These are phyloP conservation scores for Phialemoniopsis sp. DNA, from an alignment of 2,329 filamentous ascomycete genomes.

Conservation along the genomic window DNA sequence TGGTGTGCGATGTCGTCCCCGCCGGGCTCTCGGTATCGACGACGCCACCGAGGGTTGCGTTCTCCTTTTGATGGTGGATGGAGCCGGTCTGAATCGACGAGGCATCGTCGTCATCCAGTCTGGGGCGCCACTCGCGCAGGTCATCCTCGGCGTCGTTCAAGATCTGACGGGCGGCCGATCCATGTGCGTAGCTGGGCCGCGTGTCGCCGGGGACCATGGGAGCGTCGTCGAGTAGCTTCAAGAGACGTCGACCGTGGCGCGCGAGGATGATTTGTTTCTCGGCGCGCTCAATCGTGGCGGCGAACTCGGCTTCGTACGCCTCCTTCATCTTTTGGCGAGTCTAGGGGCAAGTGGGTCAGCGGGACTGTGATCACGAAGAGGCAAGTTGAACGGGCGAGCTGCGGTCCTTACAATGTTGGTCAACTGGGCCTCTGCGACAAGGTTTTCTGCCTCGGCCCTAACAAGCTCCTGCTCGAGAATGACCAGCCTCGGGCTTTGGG, in stretches of 20 bases:
- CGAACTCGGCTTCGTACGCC: slow-evolving; percentile 83
- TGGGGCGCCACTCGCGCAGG: slow-evolving; percentile 67
- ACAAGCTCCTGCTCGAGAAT: slow-evolving; percentile 95
- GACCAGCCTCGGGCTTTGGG: slow-evolving; percentile 74
- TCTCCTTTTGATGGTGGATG: slow-evolving; percentile 1
- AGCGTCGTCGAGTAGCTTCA: slow-evolving; percentile 83
- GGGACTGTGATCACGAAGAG: background rate
- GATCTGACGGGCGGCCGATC: slow-evolving; percentile 70
- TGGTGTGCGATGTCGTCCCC: background rate
- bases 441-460: slow-evolving; percentile 87
- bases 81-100: background rate
- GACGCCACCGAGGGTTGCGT: background rate
- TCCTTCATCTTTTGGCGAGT: slow-evolving; percentile 93
- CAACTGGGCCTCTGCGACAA: slow-evolving; percentile 94
- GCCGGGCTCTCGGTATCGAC: background rate
- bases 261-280: slow-evolving; percentile 97
- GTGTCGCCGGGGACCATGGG: slow-evolving; percentile 84
- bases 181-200: slow-evolving; percentile 63
- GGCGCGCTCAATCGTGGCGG: slow-evolving; percentile 88
- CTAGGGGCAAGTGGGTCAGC: slow-evolving; percentile 34
- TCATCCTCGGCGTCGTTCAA: slow-evolving; percentile 91
- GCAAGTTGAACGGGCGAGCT: no score
- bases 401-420: slow-evolving; percentile 81
- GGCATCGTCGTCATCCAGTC: slow-evolving; percentile 24
- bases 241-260: slow-evolving; percentile 79